Conservation (phyloP, 352 stramenopile genomes). For the Pythium scleroteichum region DNA sequence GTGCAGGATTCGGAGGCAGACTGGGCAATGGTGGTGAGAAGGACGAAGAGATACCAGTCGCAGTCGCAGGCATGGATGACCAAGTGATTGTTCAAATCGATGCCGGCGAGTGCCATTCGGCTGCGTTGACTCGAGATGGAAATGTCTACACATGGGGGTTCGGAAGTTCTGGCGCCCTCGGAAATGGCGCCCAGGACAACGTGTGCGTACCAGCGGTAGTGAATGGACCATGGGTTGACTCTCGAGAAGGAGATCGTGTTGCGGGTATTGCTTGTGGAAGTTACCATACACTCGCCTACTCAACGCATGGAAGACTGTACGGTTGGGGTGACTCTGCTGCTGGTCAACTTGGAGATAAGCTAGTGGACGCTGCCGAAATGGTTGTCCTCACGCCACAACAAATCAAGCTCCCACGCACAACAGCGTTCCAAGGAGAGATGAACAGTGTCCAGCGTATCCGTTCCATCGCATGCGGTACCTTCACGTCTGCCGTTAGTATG, state of each 20-base stretch:
- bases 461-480: slow-evolving; percentile 59
- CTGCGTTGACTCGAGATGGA: slow-evolving; percentile 55
- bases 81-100: slow-evolving; percentile 52
- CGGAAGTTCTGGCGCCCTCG: slow-evolving; percentile 77
- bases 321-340: slow-evolving; percentile 79
- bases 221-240: slow-evolving; percentile 33
- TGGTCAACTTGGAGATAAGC: slow-evolving; percentile 61
- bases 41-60: slow-evolving; percentile 57
- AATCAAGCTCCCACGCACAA: slow-evolving; percentile 35
- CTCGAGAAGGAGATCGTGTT: slow-evolving; percentile 21
- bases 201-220: slow-evolving; percentile 43
- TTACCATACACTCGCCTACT: slow-evolving; percentile 73
- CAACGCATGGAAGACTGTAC: slow-evolving; percentile 52
- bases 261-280: slow-evolving; percentile 62
- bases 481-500: slow-evolving; percentile 57
- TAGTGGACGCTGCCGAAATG: slow-evolving; percentile 51
- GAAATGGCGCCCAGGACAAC: slow-evolving; percentile 64
- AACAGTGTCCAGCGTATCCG: slow-evolving; percentile 33
- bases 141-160: slow-evolving; percentile 88
- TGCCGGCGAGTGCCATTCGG: slow-evolving; percentile 83
- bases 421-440: slow-evolving; percentile 17
- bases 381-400: slow-evolving; percentile 51
- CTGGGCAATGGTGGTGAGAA: slow-evolving; percentile 66
- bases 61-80: slow-evolving; percentile 35
- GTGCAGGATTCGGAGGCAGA: slow-evolving; percentile 74